These are phyloP conservation scores for Colletotrichum cuscutae DNA, from an alignment of 2,329 filamentous ascomycete genomes.

Conservation along the genomic window DNA sequence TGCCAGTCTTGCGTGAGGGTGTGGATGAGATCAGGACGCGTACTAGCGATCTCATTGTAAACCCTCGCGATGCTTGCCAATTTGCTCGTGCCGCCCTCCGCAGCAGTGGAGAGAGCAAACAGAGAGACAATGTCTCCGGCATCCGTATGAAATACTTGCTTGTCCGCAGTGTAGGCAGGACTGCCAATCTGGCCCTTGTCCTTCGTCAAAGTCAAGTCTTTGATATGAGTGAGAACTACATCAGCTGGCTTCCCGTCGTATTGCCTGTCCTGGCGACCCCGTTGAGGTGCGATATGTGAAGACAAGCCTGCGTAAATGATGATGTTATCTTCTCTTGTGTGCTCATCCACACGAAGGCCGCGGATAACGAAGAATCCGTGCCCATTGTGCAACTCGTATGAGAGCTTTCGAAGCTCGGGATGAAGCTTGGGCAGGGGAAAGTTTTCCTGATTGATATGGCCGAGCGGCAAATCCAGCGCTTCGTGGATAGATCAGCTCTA, in stretches of 20 bases:
- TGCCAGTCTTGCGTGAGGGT: conserved; percentile 64
- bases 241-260: conserved; percentile 57
- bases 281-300: conserved; percentile 64
- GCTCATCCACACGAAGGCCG: conserved; percentile 62
- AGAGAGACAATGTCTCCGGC: conserved; percentile 68
- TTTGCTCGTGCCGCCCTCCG: conserved; percentile 65
- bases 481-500: background rate
- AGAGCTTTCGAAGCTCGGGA: conserved; percentile 59
- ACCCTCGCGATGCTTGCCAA: conserved; percentile 67
- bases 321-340: conserved; percentile 66
- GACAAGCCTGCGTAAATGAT: conserved; percentile 70
- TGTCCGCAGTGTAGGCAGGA: conserved; percentile 69
- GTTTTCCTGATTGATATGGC: conserved; percentile 57
- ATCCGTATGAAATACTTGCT: conserved; percentile 73
- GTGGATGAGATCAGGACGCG: conserved; percentile 68
- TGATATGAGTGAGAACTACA: conserved; percentile 69
- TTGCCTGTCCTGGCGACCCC: conserved; percentile 63
- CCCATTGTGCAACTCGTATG: conserved; percentile 64
- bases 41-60: conserved; percentile 71
- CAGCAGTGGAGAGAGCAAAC: conserved; percentile 63
- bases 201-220: conserved; percentile 60
- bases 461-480: conserved; percentile 45
- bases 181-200: conserved; percentile 59
- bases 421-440: conserved; percentile 67
- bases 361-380: conserved; percentile 71